These are phyloP conservation scores for Beverwykella pulmonaria DNA, from an alignment of 495 filamentous ascomycete genomes.

Conservation along the genomic window DNA sequence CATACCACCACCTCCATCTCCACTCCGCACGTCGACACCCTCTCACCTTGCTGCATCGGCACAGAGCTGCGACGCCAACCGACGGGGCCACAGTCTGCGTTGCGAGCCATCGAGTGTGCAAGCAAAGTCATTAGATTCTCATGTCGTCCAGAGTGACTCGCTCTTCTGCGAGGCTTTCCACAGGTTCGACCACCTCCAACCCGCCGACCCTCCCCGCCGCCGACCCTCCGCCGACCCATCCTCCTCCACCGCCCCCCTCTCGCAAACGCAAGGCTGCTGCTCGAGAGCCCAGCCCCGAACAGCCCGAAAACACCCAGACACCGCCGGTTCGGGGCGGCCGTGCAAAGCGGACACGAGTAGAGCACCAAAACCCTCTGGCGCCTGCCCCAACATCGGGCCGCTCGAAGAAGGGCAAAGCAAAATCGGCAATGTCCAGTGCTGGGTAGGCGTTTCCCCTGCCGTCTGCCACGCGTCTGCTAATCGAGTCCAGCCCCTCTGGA, in stretches of 20 bases:
- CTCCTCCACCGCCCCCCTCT: conserved; percentile 14
- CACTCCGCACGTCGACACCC: conserved; percentile 18
- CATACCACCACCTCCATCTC: conserved; percentile 8
- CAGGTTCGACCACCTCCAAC: conserved; percentile 43
- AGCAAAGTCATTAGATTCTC: conserved; percentile 41
- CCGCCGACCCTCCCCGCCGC: conserved; percentile 25
- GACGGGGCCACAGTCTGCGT: conserved; percentile 34
- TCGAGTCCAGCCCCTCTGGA: conserved; percentile 38
- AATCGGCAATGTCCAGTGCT: conserved; percentile 79
- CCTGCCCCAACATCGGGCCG: conserved; percentile 28
- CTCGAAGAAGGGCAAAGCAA: conserved; percentile 59
- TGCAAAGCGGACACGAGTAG: conserved; percentile 38
- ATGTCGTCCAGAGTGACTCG: conserved; percentile 51
- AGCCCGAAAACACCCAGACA: conserved; percentile 22
- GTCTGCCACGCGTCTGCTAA: conserved; percentile 23
- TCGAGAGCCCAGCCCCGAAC: conserved; percentile 39
- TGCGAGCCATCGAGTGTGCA: conserved; percentile 24
- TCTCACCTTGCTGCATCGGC: conserved; percentile 36
- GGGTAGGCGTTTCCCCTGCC: conserved; percentile 58
- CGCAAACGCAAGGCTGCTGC: conserved; percentile 49
- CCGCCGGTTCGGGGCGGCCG: conserved; percentile 29
- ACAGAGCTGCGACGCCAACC: conserved; percentile 37
- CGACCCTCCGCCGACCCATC: conserved; percentile 26
- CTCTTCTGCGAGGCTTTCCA: conserved; percentile 47
- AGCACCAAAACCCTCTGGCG: conserved; percentile 21